These are phyloP conservation scores for Curvularia eragrostidis DNA, from an alignment of 2,329 filamentous ascomycete species.

Conservation along the genomic window DNA sequence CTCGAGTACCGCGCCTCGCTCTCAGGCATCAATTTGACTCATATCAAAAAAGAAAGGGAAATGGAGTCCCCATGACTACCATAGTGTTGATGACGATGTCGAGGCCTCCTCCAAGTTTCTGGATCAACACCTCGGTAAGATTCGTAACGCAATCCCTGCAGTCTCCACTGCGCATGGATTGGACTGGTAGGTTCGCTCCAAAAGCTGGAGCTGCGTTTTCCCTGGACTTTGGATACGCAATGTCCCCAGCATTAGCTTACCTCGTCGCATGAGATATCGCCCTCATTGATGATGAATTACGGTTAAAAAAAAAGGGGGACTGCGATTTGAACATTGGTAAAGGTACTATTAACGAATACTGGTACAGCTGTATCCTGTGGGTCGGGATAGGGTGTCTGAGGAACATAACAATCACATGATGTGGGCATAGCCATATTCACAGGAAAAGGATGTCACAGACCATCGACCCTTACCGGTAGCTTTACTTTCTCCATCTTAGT, in stretches of 20 bases:
- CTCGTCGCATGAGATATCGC: not conserved
- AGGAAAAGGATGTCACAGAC: not conserved
- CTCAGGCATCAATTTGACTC: not conserved
- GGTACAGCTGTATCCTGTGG: not conserved
- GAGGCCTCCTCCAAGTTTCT: not conserved
- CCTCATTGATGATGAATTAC: not conserved
- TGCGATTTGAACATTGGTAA: too few relatives aligned
- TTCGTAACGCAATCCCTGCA: not conserved
- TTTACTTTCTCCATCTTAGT: not conserved
- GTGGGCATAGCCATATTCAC: not conserved
- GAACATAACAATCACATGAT: not conserved
- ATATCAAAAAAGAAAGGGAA: not conserved
- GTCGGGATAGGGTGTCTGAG: not conserved
- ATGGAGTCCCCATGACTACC: not conserved
- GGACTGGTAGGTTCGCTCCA: slow-evolving; percentile 1
- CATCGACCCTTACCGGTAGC: not conserved
- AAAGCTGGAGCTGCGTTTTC: not conserved
- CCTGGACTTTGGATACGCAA: not conserved
- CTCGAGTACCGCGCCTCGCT: not conserved
- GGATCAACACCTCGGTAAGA: not conserved
- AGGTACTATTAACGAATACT: not conserved
- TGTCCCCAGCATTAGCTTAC: not conserved
- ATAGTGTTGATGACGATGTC: not conserved
- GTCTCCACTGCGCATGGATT: not conserved
- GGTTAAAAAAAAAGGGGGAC: too few relatives aligned